Evolutionary conservation across 805 yeast genomes (phyloP).

Genomic region (Teunomyces gatunensis): DNA sequence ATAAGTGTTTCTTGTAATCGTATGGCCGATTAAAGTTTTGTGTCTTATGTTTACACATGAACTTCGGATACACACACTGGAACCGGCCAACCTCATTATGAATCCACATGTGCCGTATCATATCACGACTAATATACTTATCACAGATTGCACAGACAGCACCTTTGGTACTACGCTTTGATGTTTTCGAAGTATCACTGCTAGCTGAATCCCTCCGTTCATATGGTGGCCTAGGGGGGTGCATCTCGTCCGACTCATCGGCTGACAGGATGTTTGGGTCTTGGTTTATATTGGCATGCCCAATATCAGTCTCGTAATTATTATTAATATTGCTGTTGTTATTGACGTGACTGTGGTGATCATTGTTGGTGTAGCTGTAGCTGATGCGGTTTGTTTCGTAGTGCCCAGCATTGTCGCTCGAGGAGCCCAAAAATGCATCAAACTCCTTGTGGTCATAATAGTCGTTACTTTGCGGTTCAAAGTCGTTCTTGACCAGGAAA

Average conservation of each 20-base stretch:
- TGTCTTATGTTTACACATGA: conserved; percentile 40
- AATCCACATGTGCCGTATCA: conserved; percentile 41
- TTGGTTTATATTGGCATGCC: neutral
- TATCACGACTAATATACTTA: conserved; percentile 40
- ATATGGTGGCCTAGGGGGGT: conserved; percentile 9
- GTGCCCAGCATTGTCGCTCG: neutral
- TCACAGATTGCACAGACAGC: conserved; percentile 39
- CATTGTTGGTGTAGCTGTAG: neutral
- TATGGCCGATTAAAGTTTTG: conserved; percentile 45
- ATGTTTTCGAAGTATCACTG: neutral
- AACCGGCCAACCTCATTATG: conserved; percentile 44
- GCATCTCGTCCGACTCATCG: neutral
- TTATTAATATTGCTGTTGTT: neutral
- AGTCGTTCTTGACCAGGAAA: neutral
- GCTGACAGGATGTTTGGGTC: neutral
- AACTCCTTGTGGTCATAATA: conserved; percentile 1
- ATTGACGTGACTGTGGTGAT: neutral
- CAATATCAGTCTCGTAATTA: neutral
- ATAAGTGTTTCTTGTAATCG: conserved; percentile 44
- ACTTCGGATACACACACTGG: conserved; percentile 41
- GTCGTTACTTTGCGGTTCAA: neutral
- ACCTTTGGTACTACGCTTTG: conserved; percentile 31
- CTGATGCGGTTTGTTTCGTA: neutral
- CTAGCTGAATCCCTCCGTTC: conserved; percentile 9
- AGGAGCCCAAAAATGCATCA: neutral